phyloP scores from a whole-genome alignment of 2,329 filamentous ascomycete genomes.

The Hypoxylon sp. region DNA sequence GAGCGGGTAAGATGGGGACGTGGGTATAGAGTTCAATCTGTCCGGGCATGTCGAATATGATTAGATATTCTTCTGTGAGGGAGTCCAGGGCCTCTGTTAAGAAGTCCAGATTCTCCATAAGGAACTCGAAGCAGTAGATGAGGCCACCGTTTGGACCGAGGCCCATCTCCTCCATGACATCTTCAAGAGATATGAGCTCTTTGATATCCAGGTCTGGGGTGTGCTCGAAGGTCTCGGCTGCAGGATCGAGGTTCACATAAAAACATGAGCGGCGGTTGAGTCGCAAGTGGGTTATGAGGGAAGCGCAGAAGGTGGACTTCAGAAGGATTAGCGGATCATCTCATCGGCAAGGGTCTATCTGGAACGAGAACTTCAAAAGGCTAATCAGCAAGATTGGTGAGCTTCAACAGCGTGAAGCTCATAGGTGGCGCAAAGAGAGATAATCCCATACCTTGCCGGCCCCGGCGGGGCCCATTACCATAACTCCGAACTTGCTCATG shows the following conservation, averaged over 20 bases:
- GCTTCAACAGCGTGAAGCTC: neutral
- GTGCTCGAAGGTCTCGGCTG: conserved; percentile 92
- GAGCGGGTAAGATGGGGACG: conserved; percentile 87
- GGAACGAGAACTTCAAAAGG: neutral
- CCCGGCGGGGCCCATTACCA: conserved; percentile 96
- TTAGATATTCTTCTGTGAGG: conserved; percentile 93
- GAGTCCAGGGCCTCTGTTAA: conserved; percentile 78
- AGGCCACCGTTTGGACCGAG: conserved; percentile 81
- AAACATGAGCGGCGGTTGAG: conserved; percentile 93
- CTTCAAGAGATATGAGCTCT: conserved; percentile 88
- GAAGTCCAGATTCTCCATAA: conserved; percentile 80
- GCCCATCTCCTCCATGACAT: conserved; percentile 80
- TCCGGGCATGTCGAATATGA: conserved; percentile 98
- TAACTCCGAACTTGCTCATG: conserved; percentile 95
- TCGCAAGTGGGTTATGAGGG: conserved; percentile 91
- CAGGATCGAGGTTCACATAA: conserved; percentile 98
- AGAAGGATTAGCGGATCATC: conserved; percentile 6
- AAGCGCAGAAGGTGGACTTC: conserved; percentile 92
- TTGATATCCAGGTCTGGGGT: conserved; percentile 87
- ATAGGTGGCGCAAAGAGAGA: conserved; percentile 13
- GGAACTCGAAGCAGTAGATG: conserved; percentile 80
- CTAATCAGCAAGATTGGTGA: neutral
- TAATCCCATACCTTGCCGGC: conserved; percentile 80
- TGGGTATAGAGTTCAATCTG: conserved; percentile 99
- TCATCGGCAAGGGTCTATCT: neutral